Evolutionary conservation across 2,329 filamentous ascomycete genomes (phyloP).

Genomic region (Neopestalotiopsis sp.): DNA sequence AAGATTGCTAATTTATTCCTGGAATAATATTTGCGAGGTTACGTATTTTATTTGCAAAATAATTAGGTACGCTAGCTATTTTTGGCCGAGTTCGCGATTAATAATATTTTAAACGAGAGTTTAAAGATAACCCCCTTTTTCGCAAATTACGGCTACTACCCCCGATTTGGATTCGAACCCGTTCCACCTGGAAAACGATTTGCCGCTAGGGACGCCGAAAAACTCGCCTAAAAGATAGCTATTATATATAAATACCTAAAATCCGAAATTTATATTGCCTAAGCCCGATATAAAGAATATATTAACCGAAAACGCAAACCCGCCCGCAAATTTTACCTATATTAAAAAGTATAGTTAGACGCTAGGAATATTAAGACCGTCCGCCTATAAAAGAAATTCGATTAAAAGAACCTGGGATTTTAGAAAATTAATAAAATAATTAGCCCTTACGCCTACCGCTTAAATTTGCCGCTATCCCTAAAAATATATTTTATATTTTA

Average conservation of each 20-base stretch:
- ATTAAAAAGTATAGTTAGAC: neutral
- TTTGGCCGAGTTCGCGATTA: neutral
- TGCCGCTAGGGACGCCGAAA: neutral
- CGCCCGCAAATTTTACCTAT: neutral
- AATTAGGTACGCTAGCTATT: neutral
- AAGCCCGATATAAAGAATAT: neutral
- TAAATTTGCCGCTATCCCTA: neutral
- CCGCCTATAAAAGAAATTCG: neutral
- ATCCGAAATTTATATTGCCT: neutral
- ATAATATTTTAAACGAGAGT: neutral
- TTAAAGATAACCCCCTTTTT: neutral
- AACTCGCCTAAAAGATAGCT: neutral
- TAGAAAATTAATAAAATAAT: neutral
- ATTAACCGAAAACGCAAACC: neutral
- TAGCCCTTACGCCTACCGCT: neutral
- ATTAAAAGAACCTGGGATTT: neutral
- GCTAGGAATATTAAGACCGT: neutral
- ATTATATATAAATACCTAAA: neutral
- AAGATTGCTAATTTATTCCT: too few relatives aligned
- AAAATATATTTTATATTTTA: neutral
- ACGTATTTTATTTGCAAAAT: neutral
- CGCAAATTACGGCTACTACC: neutral
- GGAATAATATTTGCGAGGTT: too few relatives aligned
- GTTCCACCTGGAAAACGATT: accelerated
- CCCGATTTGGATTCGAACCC: neutral